These are phyloP conservation scores for Phoenix roebelenii DNA, from an alignment of 176 grass and related monocot genomes.

Conservation along the genomic window DNA sequence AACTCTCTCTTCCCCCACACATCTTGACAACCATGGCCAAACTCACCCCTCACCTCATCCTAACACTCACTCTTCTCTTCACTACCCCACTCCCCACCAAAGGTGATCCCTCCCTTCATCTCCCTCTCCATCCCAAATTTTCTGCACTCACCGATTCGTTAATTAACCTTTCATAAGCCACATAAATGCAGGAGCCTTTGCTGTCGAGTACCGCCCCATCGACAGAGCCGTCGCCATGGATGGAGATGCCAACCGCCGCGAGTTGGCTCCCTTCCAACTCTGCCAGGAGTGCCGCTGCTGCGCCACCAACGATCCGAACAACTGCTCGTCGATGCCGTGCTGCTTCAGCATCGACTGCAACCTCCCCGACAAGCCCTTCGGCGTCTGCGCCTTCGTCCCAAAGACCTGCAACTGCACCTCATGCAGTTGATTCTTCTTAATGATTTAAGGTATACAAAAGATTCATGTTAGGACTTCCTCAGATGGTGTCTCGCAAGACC, in stretches of 20 bases:
- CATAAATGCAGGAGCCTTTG: background rate
- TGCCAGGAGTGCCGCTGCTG: slow-evolving; percentile 69
- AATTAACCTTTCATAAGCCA: no score
- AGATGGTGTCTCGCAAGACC: no score
- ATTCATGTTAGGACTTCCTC: no score
- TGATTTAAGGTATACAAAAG: no score
- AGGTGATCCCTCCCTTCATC: background rate
- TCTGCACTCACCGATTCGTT: no score
- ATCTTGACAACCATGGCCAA: no score
- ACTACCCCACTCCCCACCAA: background rate
- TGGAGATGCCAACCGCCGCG: background rate
- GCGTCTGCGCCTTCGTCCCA: slow-evolving; percentile 59
- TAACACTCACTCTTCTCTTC: no score
- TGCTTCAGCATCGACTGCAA: slow-evolving; percentile 86
- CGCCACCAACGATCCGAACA: slow-evolving; percentile 24
- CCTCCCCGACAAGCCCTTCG: slow-evolving; percentile 78
- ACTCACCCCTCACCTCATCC: no score
- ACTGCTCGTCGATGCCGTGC: slow-evolving; percentile 46
- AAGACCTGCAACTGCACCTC: slow-evolving; percentile 51
- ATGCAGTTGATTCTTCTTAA: slow-evolving; percentile 1
- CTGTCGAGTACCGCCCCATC: background rate
- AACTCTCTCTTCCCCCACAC: no score
- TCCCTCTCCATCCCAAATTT: no score
- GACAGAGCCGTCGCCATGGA: background rate
- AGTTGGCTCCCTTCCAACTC: slow-evolving; percentile 40